phyloP scores from a whole-genome alignment of 2,329 filamentous ascomycete species.

The Madurella mycetomatis region DNA sequence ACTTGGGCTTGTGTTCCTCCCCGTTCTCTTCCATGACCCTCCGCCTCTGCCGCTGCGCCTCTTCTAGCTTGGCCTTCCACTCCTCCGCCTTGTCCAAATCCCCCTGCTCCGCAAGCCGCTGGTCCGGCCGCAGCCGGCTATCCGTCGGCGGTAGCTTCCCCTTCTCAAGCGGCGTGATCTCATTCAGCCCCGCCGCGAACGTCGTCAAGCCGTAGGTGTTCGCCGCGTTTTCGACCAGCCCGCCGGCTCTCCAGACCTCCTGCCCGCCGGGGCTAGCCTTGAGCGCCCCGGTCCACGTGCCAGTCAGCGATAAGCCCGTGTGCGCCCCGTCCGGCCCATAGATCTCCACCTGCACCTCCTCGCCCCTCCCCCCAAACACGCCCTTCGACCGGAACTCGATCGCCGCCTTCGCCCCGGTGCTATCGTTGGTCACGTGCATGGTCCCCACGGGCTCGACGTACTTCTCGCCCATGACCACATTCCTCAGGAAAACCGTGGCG shows the following conservation, averaged over 20 bases:
- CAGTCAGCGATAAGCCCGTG: conserved; percentile 63
- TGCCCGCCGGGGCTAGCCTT: conserved; percentile 50
- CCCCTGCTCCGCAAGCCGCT: conserved; percentile 77
- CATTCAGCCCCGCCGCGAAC: conserved; percentile 83
- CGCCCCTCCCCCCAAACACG: conserved; percentile 92
- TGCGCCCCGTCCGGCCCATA: conserved; percentile 62
- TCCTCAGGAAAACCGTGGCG: conserved; percentile 86
- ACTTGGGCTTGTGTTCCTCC: conserved; percentile 68
- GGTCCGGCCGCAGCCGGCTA: conserved; percentile 78
- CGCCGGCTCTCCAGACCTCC: conserved; percentile 73
- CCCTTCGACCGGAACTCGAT: conserved; percentile 91
- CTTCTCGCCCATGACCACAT: conserved; percentile 96
- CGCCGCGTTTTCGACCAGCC: conserved; percentile 71
- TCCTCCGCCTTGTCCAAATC: conserved; percentile 78
- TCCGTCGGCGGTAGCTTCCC: conserved; percentile 76
- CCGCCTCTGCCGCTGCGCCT: conserved; percentile 72
- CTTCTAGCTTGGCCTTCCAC: conserved; percentile 78
- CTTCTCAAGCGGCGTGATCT: conserved; percentile 76
- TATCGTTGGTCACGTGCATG: conserved; percentile 83
- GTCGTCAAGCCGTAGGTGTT: conserved; percentile 83
- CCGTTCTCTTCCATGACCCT: conserved; percentile 71
- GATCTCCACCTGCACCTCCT: conserved; percentile 78
- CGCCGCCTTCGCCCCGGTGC: conserved; percentile 74
- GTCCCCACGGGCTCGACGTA: conserved; percentile 92
- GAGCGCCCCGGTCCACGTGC: conserved; percentile 80